phyloP scores from a whole-genome alignment of 225 moss, liverwort and hornwort genomes.

The Pseudisothecium myosuroides region DNA sequence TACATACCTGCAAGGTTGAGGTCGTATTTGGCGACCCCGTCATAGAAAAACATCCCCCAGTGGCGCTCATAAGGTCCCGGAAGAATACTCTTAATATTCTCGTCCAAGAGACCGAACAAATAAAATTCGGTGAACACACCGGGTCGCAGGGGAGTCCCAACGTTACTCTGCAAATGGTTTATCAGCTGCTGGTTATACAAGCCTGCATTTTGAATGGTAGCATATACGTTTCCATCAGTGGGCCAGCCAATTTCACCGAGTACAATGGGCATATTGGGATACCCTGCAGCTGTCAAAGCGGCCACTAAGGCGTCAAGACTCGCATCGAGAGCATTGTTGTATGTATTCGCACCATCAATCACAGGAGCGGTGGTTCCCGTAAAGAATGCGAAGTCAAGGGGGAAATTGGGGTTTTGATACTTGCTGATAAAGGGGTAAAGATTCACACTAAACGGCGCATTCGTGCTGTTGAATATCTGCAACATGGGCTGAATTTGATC shows the following conservation, averaged over 20 bases:
- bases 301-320: conserved; percentile 60
- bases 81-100: conserved; percentile 38
- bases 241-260: conserved; percentile 63
- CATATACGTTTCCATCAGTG: conserved; percentile 17
- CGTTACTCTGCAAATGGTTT: conserved; percentile 24
- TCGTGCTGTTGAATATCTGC: conserved; percentile 43
- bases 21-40: conserved; percentile 28
- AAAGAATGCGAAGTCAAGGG: conserved; percentile 77
- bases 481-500: conserved; percentile 43
- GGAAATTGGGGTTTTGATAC: conserved; percentile 51
- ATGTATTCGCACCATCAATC: conserved; percentile 15
- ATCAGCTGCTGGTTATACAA: conserved; percentile 29
- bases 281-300: conserved; percentile 50
- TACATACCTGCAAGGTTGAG: conserved; percentile 27
- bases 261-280: conserved; percentile 53
- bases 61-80: conserved; percentile 47
- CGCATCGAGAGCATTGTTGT: conserved; percentile 71
- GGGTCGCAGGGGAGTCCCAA: conserved; percentile 40
- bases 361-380: conserved; percentile 5
- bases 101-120: conserved; percentile 39
- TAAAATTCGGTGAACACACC: conserved; percentile 25
- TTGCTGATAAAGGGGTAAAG: conserved; percentile 86
- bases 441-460: conserved; percentile 68
- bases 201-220: conserved; percentile 10
- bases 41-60: conserved; percentile 40